Conservation (phyloP, 805 yeast species). For the Cyberlindnera misumaiensis region DNA sequence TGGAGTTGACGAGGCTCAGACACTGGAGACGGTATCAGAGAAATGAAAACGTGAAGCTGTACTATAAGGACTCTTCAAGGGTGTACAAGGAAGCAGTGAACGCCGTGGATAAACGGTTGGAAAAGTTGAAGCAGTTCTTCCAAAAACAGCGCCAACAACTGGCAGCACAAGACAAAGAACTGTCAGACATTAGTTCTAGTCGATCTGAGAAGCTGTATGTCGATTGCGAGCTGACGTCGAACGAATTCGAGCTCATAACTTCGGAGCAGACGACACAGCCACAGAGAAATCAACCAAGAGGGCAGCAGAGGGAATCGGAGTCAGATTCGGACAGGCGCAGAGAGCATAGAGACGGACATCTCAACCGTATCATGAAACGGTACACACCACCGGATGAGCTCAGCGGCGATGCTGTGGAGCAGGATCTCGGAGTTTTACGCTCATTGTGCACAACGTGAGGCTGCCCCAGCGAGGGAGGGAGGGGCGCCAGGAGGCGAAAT, state of each 20-base stretch:
- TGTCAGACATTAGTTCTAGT: slow-evolving; percentile 24
- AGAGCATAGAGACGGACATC: slow-evolving; percentile 10
- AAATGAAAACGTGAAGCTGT: slow-evolving; percentile 20
- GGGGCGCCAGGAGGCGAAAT: too few relatives aligned
- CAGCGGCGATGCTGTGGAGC: slow-evolving; percentile 22
- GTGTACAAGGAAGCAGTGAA: slow-evolving; percentile 22
- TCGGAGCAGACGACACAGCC: slow-evolving; percentile 3
- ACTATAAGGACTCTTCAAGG: slow-evolving; percentile 21
- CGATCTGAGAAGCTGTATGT: slow-evolving; percentile 26
- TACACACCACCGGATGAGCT: slow-evolving; percentile 25
- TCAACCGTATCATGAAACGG: slow-evolving; percentile 22
- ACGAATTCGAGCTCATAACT: slow-evolving; percentile 25
- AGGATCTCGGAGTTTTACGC: slow-evolving; percentile 18
- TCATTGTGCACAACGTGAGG: neutral
- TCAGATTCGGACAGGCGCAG: slow-evolving; percentile 4
- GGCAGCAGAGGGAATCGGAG: neutral
- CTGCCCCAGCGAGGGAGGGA: too few relatives aligned
- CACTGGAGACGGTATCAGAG: slow-evolving; percentile 21
- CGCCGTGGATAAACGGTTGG: slow-evolving; percentile 24
- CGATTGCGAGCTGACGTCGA: slow-evolving; percentile 14
- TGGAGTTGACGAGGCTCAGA: slow-evolving; percentile 24
- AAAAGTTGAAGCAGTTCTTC: slow-evolving; percentile 28
- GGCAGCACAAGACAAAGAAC: slow-evolving; percentile 20
- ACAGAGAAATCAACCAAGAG: neutral
- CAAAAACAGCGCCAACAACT: slow-evolving; percentile 24